Conservation (phyloP, 116 monocot genomes). For the Iris pallida region DNA sequence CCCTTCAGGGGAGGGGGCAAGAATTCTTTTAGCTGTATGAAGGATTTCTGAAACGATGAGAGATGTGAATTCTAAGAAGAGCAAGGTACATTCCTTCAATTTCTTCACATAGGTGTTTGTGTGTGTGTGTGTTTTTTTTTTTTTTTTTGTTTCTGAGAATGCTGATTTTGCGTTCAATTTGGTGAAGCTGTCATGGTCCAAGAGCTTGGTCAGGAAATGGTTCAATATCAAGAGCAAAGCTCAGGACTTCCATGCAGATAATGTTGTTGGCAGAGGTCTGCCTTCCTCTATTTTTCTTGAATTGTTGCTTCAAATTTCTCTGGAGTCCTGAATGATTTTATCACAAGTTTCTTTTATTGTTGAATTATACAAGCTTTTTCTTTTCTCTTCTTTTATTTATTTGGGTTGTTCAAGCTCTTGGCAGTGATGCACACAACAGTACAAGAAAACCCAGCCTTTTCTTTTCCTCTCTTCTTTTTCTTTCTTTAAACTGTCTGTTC, state of each 20-base stretch:
- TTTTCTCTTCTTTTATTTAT: slow-evolving; percentile 4
- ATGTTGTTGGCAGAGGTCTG: slow-evolving; percentile 31
- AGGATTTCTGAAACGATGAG: slow-evolving; percentile 75
- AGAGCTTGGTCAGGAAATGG: slow-evolving; percentile 50
- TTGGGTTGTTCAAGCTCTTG: neutral
- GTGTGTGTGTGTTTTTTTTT: neutral
- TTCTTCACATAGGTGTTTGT: neutral
- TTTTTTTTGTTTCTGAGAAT: slow-evolving; percentile 4
- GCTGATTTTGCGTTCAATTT: slow-evolving; percentile 4
- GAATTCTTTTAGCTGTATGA: slow-evolving; percentile 32
- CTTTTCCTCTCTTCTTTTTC: slow-evolving; percentile 8
- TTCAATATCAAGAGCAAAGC: slow-evolving; percentile 53
- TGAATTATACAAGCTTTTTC: slow-evolving; percentile 2
- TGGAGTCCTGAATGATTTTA: neutral
- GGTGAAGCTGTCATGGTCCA: slow-evolving; percentile 53
- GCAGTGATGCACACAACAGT: slow-evolving; percentile 11
- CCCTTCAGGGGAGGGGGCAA: neutral
- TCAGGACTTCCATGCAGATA: slow-evolving; percentile 52
- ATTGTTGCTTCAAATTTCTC: neutral
- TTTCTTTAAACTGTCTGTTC: slow-evolving; percentile 16
- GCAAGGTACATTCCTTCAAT: slow-evolving; percentile 31
- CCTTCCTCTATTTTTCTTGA: neutral
- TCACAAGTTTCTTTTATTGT: neutral
- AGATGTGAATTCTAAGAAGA: slow-evolving; percentile 65
- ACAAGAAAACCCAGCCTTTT: neutral